A percentile compares a stretch with the other conserved stretches of the same genome.
Conservation (phyloP, 345 rosid species). For the Syzygium jambos region DNA sequence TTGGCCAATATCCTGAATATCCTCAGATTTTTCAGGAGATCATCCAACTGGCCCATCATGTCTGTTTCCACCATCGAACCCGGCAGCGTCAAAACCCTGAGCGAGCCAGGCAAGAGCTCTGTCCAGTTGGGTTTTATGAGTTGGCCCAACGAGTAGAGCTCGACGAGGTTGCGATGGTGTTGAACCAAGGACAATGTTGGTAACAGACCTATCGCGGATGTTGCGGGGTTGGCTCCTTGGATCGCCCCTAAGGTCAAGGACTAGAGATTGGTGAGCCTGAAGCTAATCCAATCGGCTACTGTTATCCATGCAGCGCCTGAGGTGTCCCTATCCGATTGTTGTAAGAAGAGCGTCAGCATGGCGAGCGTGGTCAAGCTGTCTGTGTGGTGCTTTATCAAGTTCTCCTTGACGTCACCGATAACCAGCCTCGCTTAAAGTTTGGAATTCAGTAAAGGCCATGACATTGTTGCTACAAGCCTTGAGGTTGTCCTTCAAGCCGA, state of each 20-base stretch:
- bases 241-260: background rate
- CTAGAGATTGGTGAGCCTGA: background rate
- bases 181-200: background rate
- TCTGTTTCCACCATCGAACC: fast-evolving
- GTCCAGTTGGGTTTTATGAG: background rate
- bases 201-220: background rate
- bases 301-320: fast-evolving
- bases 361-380: background rate
- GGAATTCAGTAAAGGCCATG: background rate
- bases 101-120: background rate
- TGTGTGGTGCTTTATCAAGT: fast-evolving
- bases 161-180: background rate
- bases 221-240: background rate
- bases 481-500: background rate
- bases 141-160: background rate
- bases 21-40: fast-evolving
- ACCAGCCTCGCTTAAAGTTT: background rate
- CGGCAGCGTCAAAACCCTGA: background rate
- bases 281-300: background rate
- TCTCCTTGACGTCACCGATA: background rate
- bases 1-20: background rate
- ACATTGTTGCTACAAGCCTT: background rate
- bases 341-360: background rate
- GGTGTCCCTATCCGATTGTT: fast-evolving
- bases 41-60: background rate